phyloP scores from a whole-genome alignment of 768 basidiomycete genomes.

The Hortiboletus campestris region DNA sequence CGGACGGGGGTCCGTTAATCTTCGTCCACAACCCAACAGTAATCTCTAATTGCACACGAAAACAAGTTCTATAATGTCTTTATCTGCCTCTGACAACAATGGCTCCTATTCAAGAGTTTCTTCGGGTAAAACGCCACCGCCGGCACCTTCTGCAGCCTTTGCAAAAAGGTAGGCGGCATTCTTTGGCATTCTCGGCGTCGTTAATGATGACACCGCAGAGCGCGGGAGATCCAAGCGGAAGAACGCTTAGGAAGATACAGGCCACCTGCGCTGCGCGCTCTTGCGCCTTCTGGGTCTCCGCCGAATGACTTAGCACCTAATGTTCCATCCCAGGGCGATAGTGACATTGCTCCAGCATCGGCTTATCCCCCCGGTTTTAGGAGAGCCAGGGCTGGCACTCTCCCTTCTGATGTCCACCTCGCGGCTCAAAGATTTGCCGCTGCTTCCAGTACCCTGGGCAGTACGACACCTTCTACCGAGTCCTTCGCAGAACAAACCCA shows the following conservation, averaged over 20 bases:
- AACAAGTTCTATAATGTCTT: slow-evolving; percentile 79
- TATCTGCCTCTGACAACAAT: slow-evolving; percentile 82
- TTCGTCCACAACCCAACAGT: slow-evolving; percentile 40
- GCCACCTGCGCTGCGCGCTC: slow-evolving; percentile 72
- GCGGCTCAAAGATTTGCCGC: slow-evolving; percentile 81
- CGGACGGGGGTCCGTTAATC: slow-evolving; percentile 34
- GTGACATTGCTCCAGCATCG: slow-evolving; percentile 59
- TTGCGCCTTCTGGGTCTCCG: slow-evolving; percentile 69
- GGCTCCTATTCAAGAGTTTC: slow-evolving; percentile 78
- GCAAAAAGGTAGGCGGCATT: slow-evolving; percentile 68
- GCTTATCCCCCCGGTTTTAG: slow-evolving; percentile 85
- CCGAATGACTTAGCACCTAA: slow-evolving; percentile 65
- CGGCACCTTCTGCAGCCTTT: slow-evolving; percentile 85
- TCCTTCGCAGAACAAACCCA: slow-evolving; percentile 47
- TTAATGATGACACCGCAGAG: slow-evolving; percentile 44
- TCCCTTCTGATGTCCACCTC: slow-evolving; percentile 92
- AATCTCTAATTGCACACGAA: slow-evolving; percentile 78
- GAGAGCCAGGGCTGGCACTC: slow-evolving; percentile 95
- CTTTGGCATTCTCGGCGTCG: slow-evolving; percentile 11
- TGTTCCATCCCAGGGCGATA: slow-evolving; percentile 57
- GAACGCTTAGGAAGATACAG: slow-evolving; percentile 71
- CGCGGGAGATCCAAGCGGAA: slow-evolving; percentile 81
- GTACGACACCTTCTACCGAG: slow-evolving; percentile 48
- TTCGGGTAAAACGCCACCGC: slow-evolving; percentile 87
- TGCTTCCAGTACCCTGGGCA: slow-evolving; percentile 55